Percentiles rank a stretch among this genome's conserved stretches.
Evolutionary conservation across 2,329 filamentous ascomycete genomes (phyloP).

Genomic region (Leptographium procerum): DNA sequence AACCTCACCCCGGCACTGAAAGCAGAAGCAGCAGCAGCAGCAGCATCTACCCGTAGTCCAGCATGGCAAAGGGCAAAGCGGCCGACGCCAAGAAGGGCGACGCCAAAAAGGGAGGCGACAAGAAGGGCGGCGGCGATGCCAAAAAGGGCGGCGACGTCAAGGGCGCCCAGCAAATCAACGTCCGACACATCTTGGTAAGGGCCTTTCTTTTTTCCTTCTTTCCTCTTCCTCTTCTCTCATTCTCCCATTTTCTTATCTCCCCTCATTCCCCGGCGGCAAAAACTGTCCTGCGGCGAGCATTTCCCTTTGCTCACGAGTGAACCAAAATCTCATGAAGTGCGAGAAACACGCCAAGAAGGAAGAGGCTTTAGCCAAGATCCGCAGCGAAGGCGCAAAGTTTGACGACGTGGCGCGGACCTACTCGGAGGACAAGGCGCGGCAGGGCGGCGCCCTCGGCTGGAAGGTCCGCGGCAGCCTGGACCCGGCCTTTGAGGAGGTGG

Average conservation of each 20-base stretch:
- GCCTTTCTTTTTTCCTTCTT: not conserved
- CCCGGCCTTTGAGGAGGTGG: slow-evolving; percentile 59
- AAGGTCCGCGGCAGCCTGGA: slow-evolving; percentile 58
- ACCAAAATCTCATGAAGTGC: slow-evolving; percentile 33
- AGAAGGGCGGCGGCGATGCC: slow-evolving; percentile 3
- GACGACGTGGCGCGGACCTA: slow-evolving; percentile 62
- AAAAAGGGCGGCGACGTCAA: slow-evolving; percentile 10
- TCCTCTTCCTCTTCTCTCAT: not conserved
- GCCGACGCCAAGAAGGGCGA: slow-evolving; percentile 5
- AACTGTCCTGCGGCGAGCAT: too few relatives aligned
- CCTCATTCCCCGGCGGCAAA: too few relatives aligned
- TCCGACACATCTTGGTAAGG: slow-evolving; percentile 56
- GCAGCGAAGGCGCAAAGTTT: slow-evolving; percentile 53
- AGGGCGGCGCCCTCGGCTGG: slow-evolving; percentile 62
- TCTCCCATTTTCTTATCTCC: too few relatives aligned
- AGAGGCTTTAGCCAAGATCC: slow-evolving; percentile 58
- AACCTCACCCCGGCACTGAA: not conserved
- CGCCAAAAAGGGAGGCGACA: slow-evolving; percentile 11
- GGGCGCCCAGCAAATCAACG: slow-evolving; percentile 43
- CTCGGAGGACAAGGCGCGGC: slow-evolving; percentile 66
- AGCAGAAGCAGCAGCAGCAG: not conserved
- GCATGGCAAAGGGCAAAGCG: slow-evolving; percentile 14
- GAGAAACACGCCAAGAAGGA: slow-evolving; percentile 71
- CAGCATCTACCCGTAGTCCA: not conserved
- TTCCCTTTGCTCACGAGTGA: not conserved